phyloP scores from a whole-genome alignment of 2,329 filamentous ascomycete genomes.

The Magnaporthiopsis poae region DNA sequence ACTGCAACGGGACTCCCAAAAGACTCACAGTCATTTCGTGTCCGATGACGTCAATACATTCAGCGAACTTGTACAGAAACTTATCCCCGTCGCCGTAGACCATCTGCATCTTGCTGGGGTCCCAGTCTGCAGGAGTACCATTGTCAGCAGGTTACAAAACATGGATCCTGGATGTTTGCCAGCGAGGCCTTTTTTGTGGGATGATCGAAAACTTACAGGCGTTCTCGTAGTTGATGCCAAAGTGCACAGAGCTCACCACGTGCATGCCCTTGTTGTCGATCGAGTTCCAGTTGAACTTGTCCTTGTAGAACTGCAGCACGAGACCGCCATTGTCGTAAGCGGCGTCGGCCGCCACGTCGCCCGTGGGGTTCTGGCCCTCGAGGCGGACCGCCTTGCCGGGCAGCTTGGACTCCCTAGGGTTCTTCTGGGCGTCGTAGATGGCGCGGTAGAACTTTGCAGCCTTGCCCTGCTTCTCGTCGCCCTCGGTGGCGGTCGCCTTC shows the following conservation, averaged over 20 bases:
- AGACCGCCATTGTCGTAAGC: slow-evolving; percentile 40
- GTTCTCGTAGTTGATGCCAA: slow-evolving; percentile 39
- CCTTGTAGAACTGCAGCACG: slow-evolving; percentile 40
- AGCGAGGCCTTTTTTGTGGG: neutral
- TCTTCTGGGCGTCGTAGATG: slow-evolving; percentile 34
- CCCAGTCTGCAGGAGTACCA: slow-evolving; percentile 32
- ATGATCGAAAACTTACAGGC: slow-evolving; percentile 29
- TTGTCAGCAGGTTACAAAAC: neutral
- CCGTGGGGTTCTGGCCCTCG: slow-evolving; percentile 30
- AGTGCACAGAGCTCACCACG: slow-evolving; percentile 45
- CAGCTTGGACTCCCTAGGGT: slow-evolving; percentile 25
- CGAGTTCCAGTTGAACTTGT: slow-evolving; percentile 39
- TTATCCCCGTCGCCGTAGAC: slow-evolving; percentile 47
- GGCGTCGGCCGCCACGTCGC: slow-evolving; percentile 36
- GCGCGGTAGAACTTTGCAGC: slow-evolving; percentile 28
- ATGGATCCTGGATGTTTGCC: neutral
- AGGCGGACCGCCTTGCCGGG: slow-evolving; percentile 33
- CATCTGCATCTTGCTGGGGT: slow-evolving; percentile 38
- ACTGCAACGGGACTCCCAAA: neutral
- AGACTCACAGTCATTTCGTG: slow-evolving; percentile 39
- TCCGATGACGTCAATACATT: slow-evolving; percentile 45
- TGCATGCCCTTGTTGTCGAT: slow-evolving; percentile 41
- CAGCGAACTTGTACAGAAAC: slow-evolving; percentile 42
- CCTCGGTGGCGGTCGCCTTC: slow-evolving; percentile 7
- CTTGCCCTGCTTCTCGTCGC: slow-evolving; percentile 13